Conservation (phyloP, 2,329 filamentous ascomycete species). For the Exophiala spinifera region DNA sequence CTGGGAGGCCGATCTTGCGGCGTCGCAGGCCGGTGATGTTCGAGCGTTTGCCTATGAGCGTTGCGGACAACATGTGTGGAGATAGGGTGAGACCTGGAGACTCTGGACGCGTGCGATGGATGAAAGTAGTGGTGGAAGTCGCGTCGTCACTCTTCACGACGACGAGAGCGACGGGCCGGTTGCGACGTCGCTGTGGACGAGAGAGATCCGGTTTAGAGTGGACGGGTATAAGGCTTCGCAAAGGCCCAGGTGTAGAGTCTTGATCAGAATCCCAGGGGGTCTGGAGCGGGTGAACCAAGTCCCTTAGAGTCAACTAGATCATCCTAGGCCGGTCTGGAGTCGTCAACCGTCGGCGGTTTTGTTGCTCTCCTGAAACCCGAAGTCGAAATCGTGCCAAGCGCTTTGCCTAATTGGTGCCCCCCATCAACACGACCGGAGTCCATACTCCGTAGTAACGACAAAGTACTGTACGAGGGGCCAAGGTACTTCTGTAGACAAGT, state of each 20-base stretch:
- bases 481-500: too few species aligned
- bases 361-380: background rate
- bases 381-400: conserved; percentile 2
- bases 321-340: background rate
- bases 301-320: too few species aligned
- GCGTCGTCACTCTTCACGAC: conserved; percentile 4
- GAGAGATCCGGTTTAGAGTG: too few species aligned
- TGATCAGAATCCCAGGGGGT: conserved; percentile 3
- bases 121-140: conserved; percentile 6
- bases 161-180: background rate
- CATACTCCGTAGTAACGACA: too few species aligned
- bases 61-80: conserved; percentile 20
- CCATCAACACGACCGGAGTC: conserved; percentile 4
- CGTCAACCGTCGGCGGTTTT: background rate
- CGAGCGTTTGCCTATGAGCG: conserved; percentile 14
- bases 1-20: conserved; percentile 5
- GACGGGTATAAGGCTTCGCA: too few species aligned
- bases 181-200: too few species aligned
- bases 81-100: background rate
- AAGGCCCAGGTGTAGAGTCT: background rate
- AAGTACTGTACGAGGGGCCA: too few species aligned
- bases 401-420: conserved; percentile 6
- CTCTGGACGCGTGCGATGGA: conserved; percentile 11
- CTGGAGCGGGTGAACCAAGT: too few species aligned
- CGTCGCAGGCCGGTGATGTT: conserved; percentile 12